These are phyloP conservation scores for Rhynchospora pubera DNA, from an alignment of 176 grass and related monocot species.

Conservation along the genomic window DNA sequence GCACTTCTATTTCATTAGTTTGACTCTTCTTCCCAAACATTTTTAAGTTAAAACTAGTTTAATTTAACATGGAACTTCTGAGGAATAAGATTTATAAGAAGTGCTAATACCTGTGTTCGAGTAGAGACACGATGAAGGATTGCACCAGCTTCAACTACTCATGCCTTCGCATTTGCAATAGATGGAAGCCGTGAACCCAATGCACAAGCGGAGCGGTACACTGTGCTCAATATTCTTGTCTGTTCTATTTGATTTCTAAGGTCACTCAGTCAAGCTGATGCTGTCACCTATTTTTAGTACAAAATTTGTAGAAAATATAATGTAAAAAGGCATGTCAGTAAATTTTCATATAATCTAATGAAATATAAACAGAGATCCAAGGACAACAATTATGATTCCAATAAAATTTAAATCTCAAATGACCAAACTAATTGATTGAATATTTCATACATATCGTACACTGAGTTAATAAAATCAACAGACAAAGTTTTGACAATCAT, in stretches of 20 bases:
- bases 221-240: conserved; percentile 87
- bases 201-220: conserved; percentile 87
- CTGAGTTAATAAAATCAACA: too few species aligned
- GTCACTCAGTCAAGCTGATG: conserved; percentile 93
- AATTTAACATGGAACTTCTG: too few species aligned
- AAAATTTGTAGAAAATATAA: neutral
- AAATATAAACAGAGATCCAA: neutral
- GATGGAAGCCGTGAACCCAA: conserved; percentile 87
- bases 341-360: neutral
- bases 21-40: neutral
- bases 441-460: neutral
- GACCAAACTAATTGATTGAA: neutral
- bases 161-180: conserved; percentile 89
- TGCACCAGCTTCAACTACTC: conserved; percentile 87
- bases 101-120: conserved; percentile 67
- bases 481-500: neutral
- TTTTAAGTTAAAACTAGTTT: neutral
- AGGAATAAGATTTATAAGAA: neutral
- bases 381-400: neutral
- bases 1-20: too few species aligned
- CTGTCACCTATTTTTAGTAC: conserved; percentile 52
- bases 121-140: conserved; percentile 87
- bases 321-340: neutral
- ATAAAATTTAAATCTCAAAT: neutral
- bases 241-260: conserved; percentile 90